These are phyloP conservation scores for Talaromyces sp. DNA, from an alignment of 2,329 filamentous ascomycete genomes.

Conservation along the genomic window DNA sequence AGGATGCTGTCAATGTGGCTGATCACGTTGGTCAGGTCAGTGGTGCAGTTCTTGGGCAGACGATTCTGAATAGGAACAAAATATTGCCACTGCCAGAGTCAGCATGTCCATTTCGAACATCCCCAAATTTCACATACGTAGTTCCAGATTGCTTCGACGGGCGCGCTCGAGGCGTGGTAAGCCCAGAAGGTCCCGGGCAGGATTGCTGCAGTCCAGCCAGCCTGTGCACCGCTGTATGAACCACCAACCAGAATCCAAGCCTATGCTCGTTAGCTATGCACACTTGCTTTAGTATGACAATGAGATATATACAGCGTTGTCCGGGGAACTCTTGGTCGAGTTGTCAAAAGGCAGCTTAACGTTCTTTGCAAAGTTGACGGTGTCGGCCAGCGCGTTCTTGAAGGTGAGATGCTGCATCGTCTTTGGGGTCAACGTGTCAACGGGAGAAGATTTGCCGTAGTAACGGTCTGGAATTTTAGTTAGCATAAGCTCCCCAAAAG, in stretches of 20 bases:
- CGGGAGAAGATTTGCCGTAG: slow-evolving; percentile 55
- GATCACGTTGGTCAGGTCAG: slow-evolving; percentile 49
- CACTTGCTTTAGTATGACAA: neutral
- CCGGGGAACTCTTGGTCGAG: slow-evolving; percentile 5
- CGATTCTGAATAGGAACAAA: slow-evolving; percentile 54
- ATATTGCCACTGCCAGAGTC: slow-evolving; percentile 47
- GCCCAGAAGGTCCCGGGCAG: slow-evolving; percentile 57
- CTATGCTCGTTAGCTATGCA: slow-evolving; percentile 16
- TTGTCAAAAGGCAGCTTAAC: slow-evolving; percentile 52
- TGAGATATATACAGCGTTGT: slow-evolving; percentile 5
- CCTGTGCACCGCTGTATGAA: slow-evolving; percentile 54
- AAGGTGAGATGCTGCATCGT: slow-evolving; percentile 54
- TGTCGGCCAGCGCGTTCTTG: slow-evolving; percentile 51
- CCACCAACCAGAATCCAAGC: slow-evolving; percentile 57
- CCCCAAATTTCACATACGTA: slow-evolving; percentile 30
- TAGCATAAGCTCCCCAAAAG: neutral
- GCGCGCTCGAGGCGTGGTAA: slow-evolving; percentile 54
- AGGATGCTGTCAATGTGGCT: slow-evolving; percentile 52
- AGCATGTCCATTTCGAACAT: neutral
- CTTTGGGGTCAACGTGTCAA: slow-evolving; percentile 45
- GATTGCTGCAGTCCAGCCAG: slow-evolving; percentile 52
- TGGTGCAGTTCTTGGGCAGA: slow-evolving; percentile 57
- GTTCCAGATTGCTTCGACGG: slow-evolving; percentile 53
- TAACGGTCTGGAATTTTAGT: slow-evolving; percentile 45
- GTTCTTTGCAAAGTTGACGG: slow-evolving; percentile 52